A percentile compares a stretch with the other conserved stretches of the same genome.
Conservation (phyloP, 768 basidiomycete species). For the Phylloporus rhodoxanthus region DNA sequence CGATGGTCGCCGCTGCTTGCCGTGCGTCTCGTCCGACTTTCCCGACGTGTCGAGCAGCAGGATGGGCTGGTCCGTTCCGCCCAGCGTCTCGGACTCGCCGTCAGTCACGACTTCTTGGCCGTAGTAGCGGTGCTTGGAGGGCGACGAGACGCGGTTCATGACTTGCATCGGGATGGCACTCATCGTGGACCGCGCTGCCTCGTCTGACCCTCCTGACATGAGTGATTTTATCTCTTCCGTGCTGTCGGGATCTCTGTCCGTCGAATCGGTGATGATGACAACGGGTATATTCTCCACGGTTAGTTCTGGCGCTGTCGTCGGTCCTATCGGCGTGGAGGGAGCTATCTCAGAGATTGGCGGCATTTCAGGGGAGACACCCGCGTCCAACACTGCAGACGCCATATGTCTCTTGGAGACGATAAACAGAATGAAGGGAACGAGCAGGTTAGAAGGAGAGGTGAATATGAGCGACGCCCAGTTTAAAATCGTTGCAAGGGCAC, state of each 20-base stretch:
- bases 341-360: neutral
- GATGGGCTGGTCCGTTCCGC: neutral
- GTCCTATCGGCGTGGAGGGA: neutral
- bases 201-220: constrained; percentile 4
- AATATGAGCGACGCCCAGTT: constrained; percentile 25
- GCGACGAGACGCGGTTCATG: constrained; percentile 16
- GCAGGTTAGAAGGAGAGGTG: constrained; percentile 20
- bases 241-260: neutral
- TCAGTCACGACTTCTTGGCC: constrained; percentile 10
- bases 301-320: neutral
- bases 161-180: constrained; percentile 13
- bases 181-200: neutral
- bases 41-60: constrained; percentile 3
- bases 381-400: constrained; percentile 19
- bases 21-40: neutral
- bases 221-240: constrained; percentile 4
- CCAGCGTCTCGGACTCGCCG: neutral
- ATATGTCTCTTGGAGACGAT: constrained; percentile 15
- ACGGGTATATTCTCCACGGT: constrained; percentile 12
- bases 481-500: constrained; percentile 12
- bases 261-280: constrained; percentile 16
- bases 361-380: constrained; percentile 3
- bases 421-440: constrained; percentile 20
- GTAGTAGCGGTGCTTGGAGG: constrained; percentile 18
- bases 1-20: constrained; percentile 9